These are phyloP conservation scores for Vitis riparia DNA, from an alignment of 164 flowering plant genomes.

Conservation along the genomic window DNA sequence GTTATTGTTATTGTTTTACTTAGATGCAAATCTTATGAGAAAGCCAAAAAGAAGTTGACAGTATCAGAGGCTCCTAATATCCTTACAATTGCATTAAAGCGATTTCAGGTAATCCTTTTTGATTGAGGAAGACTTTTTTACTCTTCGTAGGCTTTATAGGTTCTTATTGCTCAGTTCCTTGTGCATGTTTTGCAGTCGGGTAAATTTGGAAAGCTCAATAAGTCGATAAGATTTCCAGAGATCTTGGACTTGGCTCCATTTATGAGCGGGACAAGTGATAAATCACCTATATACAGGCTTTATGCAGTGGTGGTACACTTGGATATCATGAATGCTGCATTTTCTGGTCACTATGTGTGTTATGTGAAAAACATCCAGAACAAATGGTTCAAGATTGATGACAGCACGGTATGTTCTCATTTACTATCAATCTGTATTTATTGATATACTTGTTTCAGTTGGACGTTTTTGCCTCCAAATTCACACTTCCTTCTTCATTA, in stretches of 20 bases:
- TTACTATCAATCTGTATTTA: conserved; percentile 1
- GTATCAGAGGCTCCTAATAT: conserved; percentile 90
- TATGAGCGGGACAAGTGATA: conserved; percentile 78
- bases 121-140: not conserved
- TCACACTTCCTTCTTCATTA: not conserved
- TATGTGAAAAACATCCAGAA: conserved; percentile 69
- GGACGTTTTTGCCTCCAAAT: not conserved
- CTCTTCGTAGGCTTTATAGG: not conserved
- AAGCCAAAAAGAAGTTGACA: conserved; percentile 86
- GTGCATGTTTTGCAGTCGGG: conserved; percentile 61
- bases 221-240: conserved; percentile 75
- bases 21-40: conserved; percentile 95
- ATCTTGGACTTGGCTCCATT: conserved; percentile 71
- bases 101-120: conserved; percentile 70
- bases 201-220: conserved; percentile 91
- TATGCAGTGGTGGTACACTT: conserved; percentile 93
- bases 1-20: conserved; percentile 1
- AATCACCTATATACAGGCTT: conserved; percentile 70
- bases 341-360: conserved; percentile 95
- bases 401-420: conserved; percentile 63
- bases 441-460: not conserved
- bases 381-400: conserved; percentile 92
- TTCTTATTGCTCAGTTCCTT: conserved; percentile 13
- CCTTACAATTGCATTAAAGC: conserved; percentile 85
- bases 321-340: conserved; percentile 89